Percentiles rank a stretch among this genome's conserved stretches.
Evolutionary conservation across 208 protist genomes (phyloP).

Genomic region (Crithidia expoeki): DNA sequence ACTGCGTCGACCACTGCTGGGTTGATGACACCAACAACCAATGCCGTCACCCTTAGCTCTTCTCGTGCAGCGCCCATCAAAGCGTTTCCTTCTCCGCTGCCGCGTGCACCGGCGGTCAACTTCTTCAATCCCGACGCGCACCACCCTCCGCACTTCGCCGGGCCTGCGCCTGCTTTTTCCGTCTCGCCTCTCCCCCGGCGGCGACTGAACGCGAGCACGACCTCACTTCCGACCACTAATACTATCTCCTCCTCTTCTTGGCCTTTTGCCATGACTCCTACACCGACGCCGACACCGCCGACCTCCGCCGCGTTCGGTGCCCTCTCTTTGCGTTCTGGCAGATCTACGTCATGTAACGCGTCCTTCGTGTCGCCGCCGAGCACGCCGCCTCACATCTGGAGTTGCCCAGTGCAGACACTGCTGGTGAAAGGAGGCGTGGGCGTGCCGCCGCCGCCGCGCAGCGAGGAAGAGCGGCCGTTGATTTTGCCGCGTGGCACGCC

Average conservation of each 20-base stretch:
- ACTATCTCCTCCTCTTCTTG: background rate
- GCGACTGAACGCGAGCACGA: background rate
- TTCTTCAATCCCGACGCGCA: background rate
- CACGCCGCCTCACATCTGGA: background rate
- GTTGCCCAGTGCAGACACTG: background rate
- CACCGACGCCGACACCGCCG: background rate
- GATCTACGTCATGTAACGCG: background rate
- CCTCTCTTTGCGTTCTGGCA: background rate
- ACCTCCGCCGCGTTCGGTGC: background rate
- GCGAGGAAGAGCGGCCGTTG: background rate
- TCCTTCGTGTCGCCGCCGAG: background rate
- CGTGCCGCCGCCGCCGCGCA: background rate
- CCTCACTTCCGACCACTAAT: background rate
- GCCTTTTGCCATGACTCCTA: background rate
- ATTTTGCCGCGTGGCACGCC: background rate
- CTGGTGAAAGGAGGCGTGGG: background rate
- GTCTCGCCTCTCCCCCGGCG: background rate
- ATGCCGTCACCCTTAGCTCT: too few species aligned
- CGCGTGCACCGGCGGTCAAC: slow-evolving; percentile 4
- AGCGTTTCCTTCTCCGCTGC: background rate
- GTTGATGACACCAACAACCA: background rate
- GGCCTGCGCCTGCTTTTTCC: background rate
- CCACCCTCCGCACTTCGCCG: background rate
- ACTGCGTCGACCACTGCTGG: background rate
- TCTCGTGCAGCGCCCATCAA: background rate